Conservation (phyloP, 768 basidiomycete species). For the Kwoniella newhampshirensis region DNA sequence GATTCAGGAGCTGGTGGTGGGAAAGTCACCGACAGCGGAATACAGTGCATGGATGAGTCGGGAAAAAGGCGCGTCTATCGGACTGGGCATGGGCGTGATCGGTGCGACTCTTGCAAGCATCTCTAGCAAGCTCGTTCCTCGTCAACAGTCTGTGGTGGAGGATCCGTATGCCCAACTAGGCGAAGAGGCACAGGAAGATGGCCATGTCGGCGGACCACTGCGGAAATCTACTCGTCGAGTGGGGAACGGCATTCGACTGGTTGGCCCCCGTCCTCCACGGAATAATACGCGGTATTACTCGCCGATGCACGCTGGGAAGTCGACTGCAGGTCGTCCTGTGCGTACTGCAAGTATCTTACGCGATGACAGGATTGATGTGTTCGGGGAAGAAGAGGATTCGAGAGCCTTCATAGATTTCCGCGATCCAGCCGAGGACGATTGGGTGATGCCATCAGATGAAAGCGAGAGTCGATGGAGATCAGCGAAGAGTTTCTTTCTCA, state of each 20-base stretch:
- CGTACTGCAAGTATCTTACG: constrained; percentile 34
- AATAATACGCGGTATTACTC: constrained; percentile 17
- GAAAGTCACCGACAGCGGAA: background rate
- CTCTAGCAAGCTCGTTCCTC: constrained; percentile 13
- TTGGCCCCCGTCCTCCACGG: constrained; percentile 55
- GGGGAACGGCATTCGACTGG: constrained; percentile 47
- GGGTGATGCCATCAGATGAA: constrained; percentile 15
- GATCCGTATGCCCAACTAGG: constrained; percentile 21
- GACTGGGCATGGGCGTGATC: constrained; percentile 34
- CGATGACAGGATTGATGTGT: constrained; percentile 46
- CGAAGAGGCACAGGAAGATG: constrained; percentile 7
- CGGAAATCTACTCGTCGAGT: constrained; percentile 32
- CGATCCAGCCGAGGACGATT: constrained; percentile 23
- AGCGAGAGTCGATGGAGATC: constrained; percentile 29
- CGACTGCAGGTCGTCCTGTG: background rate
- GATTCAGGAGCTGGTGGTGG: constrained; percentile 13
- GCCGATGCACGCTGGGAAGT: background rate
- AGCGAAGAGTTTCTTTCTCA: constrained; percentile 22
- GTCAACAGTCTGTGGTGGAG: background rate
- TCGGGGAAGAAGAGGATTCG: constrained; percentile 36
- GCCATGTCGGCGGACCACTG: constrained; percentile 14
- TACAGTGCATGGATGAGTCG: constrained; percentile 11
- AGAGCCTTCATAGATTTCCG: constrained; percentile 31
- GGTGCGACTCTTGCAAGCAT: constrained; percentile 29
- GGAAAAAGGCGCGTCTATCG: constrained; percentile 23